Conservation (phyloP, 2,329 filamentous ascomycete genomes). For the Fusarium sp. region DNA sequence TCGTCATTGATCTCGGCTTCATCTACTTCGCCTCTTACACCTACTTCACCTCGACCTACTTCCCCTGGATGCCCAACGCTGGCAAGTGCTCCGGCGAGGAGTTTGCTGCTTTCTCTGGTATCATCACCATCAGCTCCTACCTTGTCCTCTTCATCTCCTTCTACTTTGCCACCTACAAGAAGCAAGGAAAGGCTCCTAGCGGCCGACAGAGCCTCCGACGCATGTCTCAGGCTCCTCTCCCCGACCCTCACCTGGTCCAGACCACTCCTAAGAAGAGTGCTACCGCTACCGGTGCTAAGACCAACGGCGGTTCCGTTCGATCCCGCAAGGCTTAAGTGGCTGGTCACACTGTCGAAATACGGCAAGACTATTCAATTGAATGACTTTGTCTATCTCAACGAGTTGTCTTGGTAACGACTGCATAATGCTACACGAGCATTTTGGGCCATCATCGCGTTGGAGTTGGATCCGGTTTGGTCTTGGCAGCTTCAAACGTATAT, state of each 20-base stretch:
- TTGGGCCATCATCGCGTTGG: constrained; percentile 23
- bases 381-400: constrained; percentile 2
- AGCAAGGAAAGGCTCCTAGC: constrained; percentile 81
- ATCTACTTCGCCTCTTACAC: constrained; percentile 99
- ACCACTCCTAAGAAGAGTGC: constrained; percentile 63
- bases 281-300: constrained; percentile 65
- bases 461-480: constrained; percentile 39
- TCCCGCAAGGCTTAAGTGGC: constrained; percentile 72
- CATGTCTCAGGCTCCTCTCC: constrained; percentile 75
- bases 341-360: background rate
- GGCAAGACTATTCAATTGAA: constrained; percentile 2
- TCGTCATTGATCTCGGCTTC: constrained; percentile 96
- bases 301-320: constrained; percentile 71
- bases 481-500: constrained; percentile 44
- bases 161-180: constrained; percentile 97
- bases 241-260: constrained; percentile 78
- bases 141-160: constrained; percentile 98
- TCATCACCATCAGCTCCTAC: constrained; percentile 93
- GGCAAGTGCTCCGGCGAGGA: constrained; percentile 95
- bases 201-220: constrained; percentile 81
- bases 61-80: constrained; percentile 82
- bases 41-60: constrained; percentile 95
- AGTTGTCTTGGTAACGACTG: constrained; percentile 15
- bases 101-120: constrained; percentile 93
- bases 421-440: constrained; percentile 22